These are phyloP conservation scores for Pythium insidiosum DNA, from an alignment of 352 stramenopile species.

Conservation along the genomic window DNA sequence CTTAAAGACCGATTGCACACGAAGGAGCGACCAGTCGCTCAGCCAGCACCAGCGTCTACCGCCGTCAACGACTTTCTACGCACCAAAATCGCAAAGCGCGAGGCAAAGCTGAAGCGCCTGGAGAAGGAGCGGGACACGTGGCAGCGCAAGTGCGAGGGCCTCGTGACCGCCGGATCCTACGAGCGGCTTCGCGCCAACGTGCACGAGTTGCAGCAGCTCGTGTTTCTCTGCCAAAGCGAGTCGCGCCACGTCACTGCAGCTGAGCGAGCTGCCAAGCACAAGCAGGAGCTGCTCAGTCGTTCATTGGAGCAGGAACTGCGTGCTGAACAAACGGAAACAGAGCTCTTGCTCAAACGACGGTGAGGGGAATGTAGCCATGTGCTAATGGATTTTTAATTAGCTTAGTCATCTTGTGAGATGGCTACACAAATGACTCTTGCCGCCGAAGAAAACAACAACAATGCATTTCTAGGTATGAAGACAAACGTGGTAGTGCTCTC, in stretches of 20 bases:
- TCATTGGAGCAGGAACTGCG: conserved; percentile 36
- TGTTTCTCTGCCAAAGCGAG: conserved; percentile 57
- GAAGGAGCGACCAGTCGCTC: no score
- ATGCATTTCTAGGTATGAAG: conserved; percentile 3
- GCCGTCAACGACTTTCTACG: conserved; percentile 34
- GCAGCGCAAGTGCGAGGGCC: conserved; percentile 27
- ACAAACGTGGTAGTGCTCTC: no score
- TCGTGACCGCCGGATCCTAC: conserved; percentile 30
- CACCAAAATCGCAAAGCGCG: conserved; percentile 38
- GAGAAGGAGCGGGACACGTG: conserved; percentile 19
- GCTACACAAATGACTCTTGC: no score
- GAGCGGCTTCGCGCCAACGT: conserved; percentile 41
- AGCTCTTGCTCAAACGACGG: conserved; percentile 60
- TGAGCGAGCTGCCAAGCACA: conserved; percentile 22
- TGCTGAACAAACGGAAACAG: conserved; percentile 49
- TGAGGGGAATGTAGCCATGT: no score
- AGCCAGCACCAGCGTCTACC: conserved; percentile 8
- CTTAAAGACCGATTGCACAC: conserved; percentile 16
- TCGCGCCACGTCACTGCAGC: conserved; percentile 34
- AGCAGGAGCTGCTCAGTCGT: conserved; percentile 18
- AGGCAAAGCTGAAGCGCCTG: conserved; percentile 28
- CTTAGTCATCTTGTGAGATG: no score
- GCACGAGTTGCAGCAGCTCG: conserved; percentile 58
- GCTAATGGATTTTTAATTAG: no score
- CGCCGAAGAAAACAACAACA: conserved; percentile 10